phyloP scores from a whole-genome alignment of 495 filamentous ascomycete genomes.

The Penicillium macrosclerotiorum region DNA sequence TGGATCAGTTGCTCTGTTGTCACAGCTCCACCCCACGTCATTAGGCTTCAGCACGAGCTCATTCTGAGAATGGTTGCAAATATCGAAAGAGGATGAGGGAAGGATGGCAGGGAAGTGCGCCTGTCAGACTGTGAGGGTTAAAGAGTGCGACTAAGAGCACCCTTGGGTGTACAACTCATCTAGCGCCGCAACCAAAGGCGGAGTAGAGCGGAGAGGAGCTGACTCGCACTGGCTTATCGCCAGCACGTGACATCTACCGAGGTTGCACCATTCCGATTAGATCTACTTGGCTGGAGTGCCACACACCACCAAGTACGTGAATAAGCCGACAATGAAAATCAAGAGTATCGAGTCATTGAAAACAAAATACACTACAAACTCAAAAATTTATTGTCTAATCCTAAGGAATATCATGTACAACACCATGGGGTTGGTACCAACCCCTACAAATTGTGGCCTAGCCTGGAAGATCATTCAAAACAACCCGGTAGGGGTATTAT shows the following conservation, averaged over 20 bases:
- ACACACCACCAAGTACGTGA: no score
- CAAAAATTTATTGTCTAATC: conserved; percentile 3
- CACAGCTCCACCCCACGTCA: conserved; percentile 19
- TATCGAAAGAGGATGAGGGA: no score
- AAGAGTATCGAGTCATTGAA: no score
- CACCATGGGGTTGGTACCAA: not conserved
- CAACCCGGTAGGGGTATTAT: conserved; percentile 34
- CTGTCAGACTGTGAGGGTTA: no score
- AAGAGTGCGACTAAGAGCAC: not conserved
- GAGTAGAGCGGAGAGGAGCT: conserved; percentile 9
- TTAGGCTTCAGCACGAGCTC: conserved; percentile 6
- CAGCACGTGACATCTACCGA: conserved; percentile 27
- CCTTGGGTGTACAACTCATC: conserved; percentile 2
- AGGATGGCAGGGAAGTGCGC: no score
- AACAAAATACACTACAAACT: no score
- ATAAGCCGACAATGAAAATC: no score
- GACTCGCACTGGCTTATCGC: conserved; percentile 22
- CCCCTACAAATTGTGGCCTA: conserved; percentile 7
- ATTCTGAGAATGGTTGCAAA: not conserved
- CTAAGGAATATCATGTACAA: conserved; percentile 26
- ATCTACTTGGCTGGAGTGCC: no score
- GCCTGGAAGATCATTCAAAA: conserved; percentile 23
- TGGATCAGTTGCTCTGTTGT: conserved; percentile 24
- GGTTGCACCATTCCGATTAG: not conserved
- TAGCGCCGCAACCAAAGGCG: conserved; percentile 1